phyloP scores from a whole-genome alignment of 495 filamentous ascomycete species.

The Saxispiralis lemnorum region DNA sequence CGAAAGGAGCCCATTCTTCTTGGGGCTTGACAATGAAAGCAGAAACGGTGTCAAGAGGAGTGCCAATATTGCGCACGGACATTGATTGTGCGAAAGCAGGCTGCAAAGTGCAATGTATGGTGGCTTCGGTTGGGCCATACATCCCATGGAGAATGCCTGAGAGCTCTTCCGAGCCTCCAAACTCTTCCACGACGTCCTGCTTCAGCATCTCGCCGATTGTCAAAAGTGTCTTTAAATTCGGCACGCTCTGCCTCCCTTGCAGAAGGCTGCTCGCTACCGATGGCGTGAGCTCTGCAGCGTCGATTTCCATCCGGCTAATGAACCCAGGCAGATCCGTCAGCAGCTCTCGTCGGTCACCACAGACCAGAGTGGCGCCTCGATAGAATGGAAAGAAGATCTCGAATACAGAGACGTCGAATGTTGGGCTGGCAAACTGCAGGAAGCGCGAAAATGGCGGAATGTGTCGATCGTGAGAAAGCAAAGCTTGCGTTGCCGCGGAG shows the following conservation, averaged over 20 bases:
- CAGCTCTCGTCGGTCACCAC: conserved; percentile 43
- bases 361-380: conserved; percentile 51
- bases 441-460: conserved; percentile 58
- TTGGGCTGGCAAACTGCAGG: conserved; percentile 72
- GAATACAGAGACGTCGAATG: conserved; percentile 77
- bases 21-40: conserved; percentile 41
- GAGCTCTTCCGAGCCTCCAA: conserved; percentile 30
- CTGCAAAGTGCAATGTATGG: conserved; percentile 57
- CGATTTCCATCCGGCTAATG: conserved; percentile 46
- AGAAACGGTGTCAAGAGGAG: conserved; percentile 59
- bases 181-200: conserved; percentile 50
- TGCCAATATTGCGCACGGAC: conserved; percentile 48
- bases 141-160: conserved; percentile 53
- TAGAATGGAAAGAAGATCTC: conserved; percentile 73
- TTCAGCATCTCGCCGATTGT: conserved; percentile 86
- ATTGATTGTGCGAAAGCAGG: conserved; percentile 28
- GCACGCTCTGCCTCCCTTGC: conserved; percentile 39
- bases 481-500: conserved; percentile 51
- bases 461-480: conserved; percentile 58
- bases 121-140: conserved; percentile 65
- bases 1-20: neutral
- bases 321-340: conserved; percentile 50
- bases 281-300: conserved; percentile 69
- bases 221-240: conserved; percentile 42
- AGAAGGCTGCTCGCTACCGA: conserved; percentile 59